Evolutionary conservation across 208 protist species (phyloP), one percentile per base, ranked within the genome.

Genomic region (Endotrypanum monterogeii): DNA sequence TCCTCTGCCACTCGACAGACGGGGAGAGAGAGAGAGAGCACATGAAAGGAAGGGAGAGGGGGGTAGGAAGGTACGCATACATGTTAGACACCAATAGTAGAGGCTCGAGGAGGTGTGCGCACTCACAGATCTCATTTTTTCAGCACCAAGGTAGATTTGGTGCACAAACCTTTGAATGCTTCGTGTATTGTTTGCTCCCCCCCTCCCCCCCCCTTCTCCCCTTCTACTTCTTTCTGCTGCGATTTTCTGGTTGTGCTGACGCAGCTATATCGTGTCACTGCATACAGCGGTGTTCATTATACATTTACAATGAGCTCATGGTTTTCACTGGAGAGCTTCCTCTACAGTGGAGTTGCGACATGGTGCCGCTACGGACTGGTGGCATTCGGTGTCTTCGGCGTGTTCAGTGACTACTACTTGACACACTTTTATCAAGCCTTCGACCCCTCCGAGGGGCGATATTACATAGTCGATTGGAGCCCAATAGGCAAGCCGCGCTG

Each of bases 401-500:
- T 96, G 1, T 79, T 66, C 39, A 86, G 85, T 68, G 93, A 97
- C 73, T 97, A 97, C 78, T 97, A 95, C 74, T 66, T 89, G 16
- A 94, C 78, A 58, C 91, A 94, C 78, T 85, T 93, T 79, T 94
- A 94, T 69, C 37, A 89, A 16, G 90, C 90, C 18, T 97, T 94
- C 69, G 85, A 92, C 39, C 84, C 81, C 0, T 44, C 54, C 12
- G 88, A 97, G 48, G 90, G 88, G 16, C 58, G 65, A 18, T 71
- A 60, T 23, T 97, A 94, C 58, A 82, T 94, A 0, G 67, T 97
- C 2, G 91, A 97, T 76, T 93, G 90, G 73, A 93, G 85, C 68
- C 78, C 83, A n/a, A 94, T 96, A 63, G 84, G 82, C 14, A 86
- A 88, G 20, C 89, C 84, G 44, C 83, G 90, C 14, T 92, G 87